A percentile compares a stretch with the other conserved stretches of the same genome.
phyloP scores from a whole-genome alignment of 805 yeast genomes.

The Saturnispora kantuleensis region DNA sequence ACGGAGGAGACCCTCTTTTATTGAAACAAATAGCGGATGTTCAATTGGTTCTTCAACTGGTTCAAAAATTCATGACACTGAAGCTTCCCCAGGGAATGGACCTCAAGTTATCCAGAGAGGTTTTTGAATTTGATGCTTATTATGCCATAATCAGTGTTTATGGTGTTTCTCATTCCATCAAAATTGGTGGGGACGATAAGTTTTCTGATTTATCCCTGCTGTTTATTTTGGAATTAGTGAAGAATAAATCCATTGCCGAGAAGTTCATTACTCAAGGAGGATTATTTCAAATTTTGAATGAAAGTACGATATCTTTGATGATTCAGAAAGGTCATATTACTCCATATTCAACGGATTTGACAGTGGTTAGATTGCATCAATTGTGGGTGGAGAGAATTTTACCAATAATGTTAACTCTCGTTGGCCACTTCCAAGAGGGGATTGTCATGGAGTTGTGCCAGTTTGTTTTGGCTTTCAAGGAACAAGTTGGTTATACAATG shows the following conservation, averaged over 20 bases:
- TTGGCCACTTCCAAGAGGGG: conserved; percentile 54
- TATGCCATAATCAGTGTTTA: conserved; percentile 54
- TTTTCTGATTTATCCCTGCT: conserved; percentile 65
- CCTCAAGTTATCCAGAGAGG: conserved; percentile 38
- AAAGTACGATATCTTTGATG: conserved; percentile 59
- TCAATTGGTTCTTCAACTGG: conserved; percentile 50
- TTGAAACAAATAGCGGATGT: conserved; percentile 55
- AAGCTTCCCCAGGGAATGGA: conserved; percentile 40
- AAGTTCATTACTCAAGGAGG: conserved; percentile 49
- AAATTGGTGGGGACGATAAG: conserved; percentile 51
- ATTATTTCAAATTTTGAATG: conserved; percentile 55
- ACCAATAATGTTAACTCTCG: conserved; percentile 50
- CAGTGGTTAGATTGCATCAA: conserved; percentile 37
- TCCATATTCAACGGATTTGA: conserved; percentile 30
- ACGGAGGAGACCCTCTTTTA: conserved; percentile 27
- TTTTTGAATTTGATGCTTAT: conserved; percentile 51
- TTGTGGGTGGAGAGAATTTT: conserved; percentile 84
- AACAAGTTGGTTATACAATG: conserved; percentile 56
- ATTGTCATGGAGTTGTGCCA: conserved; percentile 55
- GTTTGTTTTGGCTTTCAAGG: conserved; percentile 51
- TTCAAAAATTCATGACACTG: conserved; percentile 45
- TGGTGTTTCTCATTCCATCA: conserved; percentile 54
- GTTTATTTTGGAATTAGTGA: conserved; percentile 59
- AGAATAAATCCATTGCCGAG: conserved; percentile 55
- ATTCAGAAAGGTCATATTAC: conserved; percentile 59